Base-by-base conservation (phyloP, 305 asterid species). In the Solanum hybrid region DNA sequence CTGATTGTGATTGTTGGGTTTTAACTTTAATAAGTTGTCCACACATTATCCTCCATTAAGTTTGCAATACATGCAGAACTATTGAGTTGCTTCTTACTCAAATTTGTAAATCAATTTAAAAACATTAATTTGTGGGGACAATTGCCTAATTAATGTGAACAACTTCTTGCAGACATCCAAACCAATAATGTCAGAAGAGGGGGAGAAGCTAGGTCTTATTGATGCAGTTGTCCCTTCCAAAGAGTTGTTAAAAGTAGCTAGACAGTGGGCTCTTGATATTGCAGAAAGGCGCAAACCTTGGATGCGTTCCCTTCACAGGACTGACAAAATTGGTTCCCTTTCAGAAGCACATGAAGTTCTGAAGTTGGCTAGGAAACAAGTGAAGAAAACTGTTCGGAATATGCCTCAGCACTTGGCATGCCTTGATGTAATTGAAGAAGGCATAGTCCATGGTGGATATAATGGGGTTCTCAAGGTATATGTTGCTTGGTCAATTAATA, bases 381-480 rank as follows among this genome's bases (percentile, higher is more conserved):
- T 93, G 86, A 95, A 93, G 89, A 95, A 91, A 89, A 92, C 93
- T 71, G 93, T 92, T 84, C 95, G 94, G 91, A 95, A 95, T 89
- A 91, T 95, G 96, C 98, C 96, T 92, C 99, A 96, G 88, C 98
- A 97, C 90, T 93, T 91, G 91, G 98, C 95, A 82, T 97, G 99
- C 92, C 96, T 97, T 90, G 98, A 95, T 91, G 96, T 93, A 87
- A 93, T 96, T 90, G 98, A 95, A 91, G 99, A 94, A 90, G 99
- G 99, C 89, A 91, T 97, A 78, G 88, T 95, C 93, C 99, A 91
- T 90, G 99, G 99, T 89, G 98, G 98, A 90, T 94, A 95, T 92
- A 94, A 92, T 88, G 99, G 99, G 86, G 91, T 96, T 93, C 76
- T 95, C 88, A 95, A 95, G 99, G 99, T 95, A 94, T 80, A 78